Evolutionary conservation across 306 rosid genomes (phyloP).

Genomic region (Acacia crassicarpa): DNA sequence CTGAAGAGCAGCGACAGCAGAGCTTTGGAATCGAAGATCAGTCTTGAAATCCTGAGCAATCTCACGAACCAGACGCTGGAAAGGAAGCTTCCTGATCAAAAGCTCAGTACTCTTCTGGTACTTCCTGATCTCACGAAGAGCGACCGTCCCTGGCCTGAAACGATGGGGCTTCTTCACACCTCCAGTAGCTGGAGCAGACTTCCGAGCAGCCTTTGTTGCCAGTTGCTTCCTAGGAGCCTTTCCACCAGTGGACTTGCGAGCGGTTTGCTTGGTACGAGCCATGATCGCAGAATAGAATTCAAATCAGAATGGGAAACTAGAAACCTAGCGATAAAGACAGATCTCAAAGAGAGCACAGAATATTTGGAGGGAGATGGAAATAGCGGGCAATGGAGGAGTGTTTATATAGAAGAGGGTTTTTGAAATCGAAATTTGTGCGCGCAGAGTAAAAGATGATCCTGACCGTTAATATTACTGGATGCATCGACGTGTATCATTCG

Average conservation of each 20-base stretch:
- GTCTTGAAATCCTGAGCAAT: conserved; percentile 57
- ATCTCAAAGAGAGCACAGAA: too few relatives aligned
- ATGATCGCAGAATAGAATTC: not conserved
- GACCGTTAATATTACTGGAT: conserved; percentile 4
- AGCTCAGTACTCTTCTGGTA: conserved; percentile 58
- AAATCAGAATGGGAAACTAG: too few relatives aligned
- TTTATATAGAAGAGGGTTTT: not conserved
- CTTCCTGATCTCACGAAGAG: conserved; percentile 53
- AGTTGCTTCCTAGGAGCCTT: conserved; percentile 53
- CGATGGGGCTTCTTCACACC: conserved; percentile 58
- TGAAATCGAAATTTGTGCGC: conserved; percentile 36
- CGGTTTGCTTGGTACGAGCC: conserved; percentile 58
- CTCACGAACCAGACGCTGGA: conserved; percentile 52
- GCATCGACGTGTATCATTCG: conserved; percentile 23
- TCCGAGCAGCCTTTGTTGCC: conserved; percentile 47
- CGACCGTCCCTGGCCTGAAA: conserved; percentile 49
- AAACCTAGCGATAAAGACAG: too few relatives aligned
- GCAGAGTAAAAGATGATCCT: not conserved
- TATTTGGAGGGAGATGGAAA: rapidly evolving
- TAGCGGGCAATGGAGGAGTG: rapidly evolving
- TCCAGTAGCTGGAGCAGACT: conserved; percentile 50
- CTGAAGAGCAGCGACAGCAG: conserved; percentile 46
- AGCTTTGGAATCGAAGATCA: conserved; percentile 49
- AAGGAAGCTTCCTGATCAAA: conserved; percentile 43
- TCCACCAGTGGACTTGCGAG: conserved; percentile 56